These are phyloP conservation scores for Calamus simplicifolius DNA, from an alignment of 176 grass and related monocot species.

Conservation along the genomic window DNA sequence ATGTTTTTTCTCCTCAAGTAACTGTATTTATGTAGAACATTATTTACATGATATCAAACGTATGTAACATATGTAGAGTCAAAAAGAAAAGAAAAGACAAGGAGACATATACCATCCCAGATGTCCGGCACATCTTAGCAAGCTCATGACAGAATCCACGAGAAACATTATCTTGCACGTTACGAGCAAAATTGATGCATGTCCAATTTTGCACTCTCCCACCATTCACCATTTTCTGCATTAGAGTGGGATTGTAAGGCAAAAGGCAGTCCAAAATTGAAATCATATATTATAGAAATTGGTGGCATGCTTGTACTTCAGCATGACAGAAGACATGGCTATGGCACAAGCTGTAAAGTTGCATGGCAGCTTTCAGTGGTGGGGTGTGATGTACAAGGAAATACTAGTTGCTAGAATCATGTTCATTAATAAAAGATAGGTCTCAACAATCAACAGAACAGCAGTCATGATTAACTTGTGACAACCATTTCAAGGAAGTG, in stretches of 20 bases:
- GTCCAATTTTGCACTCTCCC: conserved; percentile 13
- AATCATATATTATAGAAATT: background rate
- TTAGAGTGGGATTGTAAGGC: background rate
- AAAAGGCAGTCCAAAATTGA: conserved; percentile 5
- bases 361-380: no score
- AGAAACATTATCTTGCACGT: conserved; percentile 3
- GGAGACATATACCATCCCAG: conserved; percentile 10
- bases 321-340: background rate
- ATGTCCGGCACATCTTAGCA: conserved; percentile 8
- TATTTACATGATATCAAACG: background rate
- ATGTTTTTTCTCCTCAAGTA: background rate
- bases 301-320: background rate
- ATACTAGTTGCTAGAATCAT: no score
- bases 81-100: background rate
- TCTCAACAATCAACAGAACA: no score
- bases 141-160: conserved; percentile 11
- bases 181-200: conserved; percentile 14
- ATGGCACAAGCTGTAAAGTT: background rate
- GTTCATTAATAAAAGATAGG: no score
- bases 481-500: no score
- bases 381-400: no score
- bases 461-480: no score
- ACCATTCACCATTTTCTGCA: conserved; percentile 24
- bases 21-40: no score
- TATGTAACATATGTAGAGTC: background rate